These are phyloP conservation scores for Clavispora asparagi DNA, from an alignment of 805 yeast genomes.

Conservation along the genomic window DNA sequence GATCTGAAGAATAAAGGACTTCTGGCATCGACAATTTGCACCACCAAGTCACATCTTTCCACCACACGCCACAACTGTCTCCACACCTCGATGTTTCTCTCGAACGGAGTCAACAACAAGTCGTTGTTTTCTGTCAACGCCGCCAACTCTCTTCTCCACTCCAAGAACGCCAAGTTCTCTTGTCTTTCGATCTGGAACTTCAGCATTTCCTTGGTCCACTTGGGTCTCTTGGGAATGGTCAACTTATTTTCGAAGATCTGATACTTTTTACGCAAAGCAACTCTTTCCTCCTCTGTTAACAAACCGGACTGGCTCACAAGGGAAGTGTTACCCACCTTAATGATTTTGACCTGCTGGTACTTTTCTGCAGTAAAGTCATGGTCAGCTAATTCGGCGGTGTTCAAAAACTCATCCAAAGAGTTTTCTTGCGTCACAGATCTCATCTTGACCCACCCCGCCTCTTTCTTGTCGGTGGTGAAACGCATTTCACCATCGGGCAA, in stretches of 20 bases:
- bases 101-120: slow-evolving; percentile 88
- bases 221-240: slow-evolving; percentile 90
- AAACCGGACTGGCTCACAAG: slow-evolving; percentile 40
- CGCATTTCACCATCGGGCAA: slow-evolving; percentile 86
- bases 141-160: slow-evolving; percentile 93
- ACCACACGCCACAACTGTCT: slow-evolving; percentile 97
- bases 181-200: slow-evolving; percentile 73
- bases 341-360: slow-evolving; percentile 74
- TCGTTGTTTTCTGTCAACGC: slow-evolving; percentile 78
- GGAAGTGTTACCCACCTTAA: slow-evolving; percentile 58
- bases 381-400: slow-evolving; percentile 93
- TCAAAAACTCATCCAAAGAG: slow-evolving; percentile 88
- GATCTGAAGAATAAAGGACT: slow-evolving; percentile 89
- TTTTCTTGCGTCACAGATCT: slow-evolving; percentile 94
- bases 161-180: slow-evolving; percentile 85
- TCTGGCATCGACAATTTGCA: slow-evolving; percentile 97
- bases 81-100: slow-evolving; percentile 97
- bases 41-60: slow-evolving; percentile 89
- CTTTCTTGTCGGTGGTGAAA: slow-evolving; percentile 79
- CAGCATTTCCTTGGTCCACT: slow-evolving; percentile 71
- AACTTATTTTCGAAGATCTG: slow-evolving; percentile 63
- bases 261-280: slow-evolving; percentile 54
- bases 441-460: slow-evolving; percentile 84
- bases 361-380: slow-evolving; percentile 94
- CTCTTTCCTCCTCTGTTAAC: slow-evolving; percentile 62